phyloP scores from a whole-genome alignment of 352 stramenopile genomes.

The Phytophthora palmivora region DNA sequence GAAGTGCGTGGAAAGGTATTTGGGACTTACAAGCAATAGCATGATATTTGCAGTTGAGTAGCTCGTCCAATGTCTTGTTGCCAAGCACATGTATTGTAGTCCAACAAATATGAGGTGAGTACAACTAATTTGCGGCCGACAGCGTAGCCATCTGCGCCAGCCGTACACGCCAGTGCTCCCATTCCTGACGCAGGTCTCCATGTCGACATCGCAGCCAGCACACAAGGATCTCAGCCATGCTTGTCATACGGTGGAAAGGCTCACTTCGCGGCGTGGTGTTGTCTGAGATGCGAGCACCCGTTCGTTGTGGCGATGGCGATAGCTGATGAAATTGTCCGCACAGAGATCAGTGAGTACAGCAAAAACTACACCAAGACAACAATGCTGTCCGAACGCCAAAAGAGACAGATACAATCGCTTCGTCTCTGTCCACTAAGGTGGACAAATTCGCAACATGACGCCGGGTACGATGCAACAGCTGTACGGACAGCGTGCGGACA shows the following conservation, averaged over 20 bases:
- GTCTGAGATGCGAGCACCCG: constrained; percentile 4
- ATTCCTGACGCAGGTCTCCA: constrained; percentile 12
- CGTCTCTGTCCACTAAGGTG: constrained; percentile 7
- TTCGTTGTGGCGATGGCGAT: constrained; percentile 13
- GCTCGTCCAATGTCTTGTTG: no score
- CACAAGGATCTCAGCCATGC: constrained; percentile 10
- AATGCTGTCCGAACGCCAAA: constrained; percentile 10
- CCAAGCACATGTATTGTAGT: no score
- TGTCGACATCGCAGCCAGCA: constrained; percentile 13
- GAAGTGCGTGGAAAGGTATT: no score
- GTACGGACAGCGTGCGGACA: constrained; percentile 12
- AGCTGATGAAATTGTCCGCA: constrained; percentile 1
- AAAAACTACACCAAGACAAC: constrained; percentile 3
- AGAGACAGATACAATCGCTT: constrained; percentile 8
- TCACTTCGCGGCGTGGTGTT: constrained; percentile 5
- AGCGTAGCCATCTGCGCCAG: no score
- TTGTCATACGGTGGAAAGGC: constrained; percentile 24
- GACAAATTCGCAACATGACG: constrained; percentile 18
- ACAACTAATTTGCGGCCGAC: background rate
- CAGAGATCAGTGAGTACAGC: background rate
- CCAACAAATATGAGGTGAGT: no score
- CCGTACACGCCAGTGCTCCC: constrained; percentile 7
- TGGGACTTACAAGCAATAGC: no score
- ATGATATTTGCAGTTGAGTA: no score
- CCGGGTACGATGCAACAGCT: constrained; percentile 13